Percentiles rank a stretch among this genome's conserved stretches.
Evolutionary conservation across 495 filamentous ascomycete genomes (phyloP).

Genomic region (Poronia punctata): DNA sequence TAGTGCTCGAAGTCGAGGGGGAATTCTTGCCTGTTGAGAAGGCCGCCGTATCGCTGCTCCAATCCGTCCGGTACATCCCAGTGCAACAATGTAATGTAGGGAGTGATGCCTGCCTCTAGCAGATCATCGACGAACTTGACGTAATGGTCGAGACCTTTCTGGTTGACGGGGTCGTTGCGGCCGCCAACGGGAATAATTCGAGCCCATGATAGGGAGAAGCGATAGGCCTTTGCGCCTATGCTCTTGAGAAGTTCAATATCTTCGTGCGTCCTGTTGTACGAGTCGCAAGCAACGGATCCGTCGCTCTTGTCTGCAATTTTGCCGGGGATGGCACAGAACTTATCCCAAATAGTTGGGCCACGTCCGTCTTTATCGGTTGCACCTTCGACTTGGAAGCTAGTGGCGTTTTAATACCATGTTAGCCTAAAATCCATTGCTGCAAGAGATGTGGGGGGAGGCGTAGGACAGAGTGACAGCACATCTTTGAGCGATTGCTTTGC

Average conservation of each 20-base stretch:
- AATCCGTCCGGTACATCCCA: conserved; percentile 56
- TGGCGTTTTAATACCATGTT: conserved; percentile 11
- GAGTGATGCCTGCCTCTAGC: conserved; percentile 49
- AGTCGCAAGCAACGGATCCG: conserved; percentile 67
- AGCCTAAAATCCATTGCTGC: conserved; percentile 9
- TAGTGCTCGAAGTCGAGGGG: conserved; percentile 55
- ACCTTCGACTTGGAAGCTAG: conserved; percentile 73
- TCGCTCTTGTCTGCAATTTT: conserved; percentile 67
- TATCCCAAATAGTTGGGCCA: conserved; percentile 71
- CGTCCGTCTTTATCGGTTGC: conserved; percentile 60
- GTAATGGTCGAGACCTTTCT: conserved; percentile 52
- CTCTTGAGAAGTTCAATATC: conserved; percentile 67
- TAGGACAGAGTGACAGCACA: neutral
- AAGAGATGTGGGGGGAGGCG: neutral
- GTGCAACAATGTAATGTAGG: conserved; percentile 58
- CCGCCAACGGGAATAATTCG: conserved; percentile 63
- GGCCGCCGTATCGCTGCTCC: conserved; percentile 56
- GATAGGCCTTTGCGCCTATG: conserved; percentile 57
- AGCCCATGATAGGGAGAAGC: conserved; percentile 71
- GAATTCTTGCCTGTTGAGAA: conserved; percentile 53
- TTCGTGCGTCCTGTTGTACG: conserved; percentile 64
- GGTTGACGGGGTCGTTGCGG: conserved; percentile 55
- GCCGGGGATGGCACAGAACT: conserved; percentile 63
- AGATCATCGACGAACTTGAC: conserved; percentile 55
- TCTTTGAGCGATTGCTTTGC: conserved; percentile 2